These are phyloP conservation scores for Casaregolazyma suthepensis DNA, from an alignment of 1,139 yeast species.

Conservation along the genomic window DNA sequence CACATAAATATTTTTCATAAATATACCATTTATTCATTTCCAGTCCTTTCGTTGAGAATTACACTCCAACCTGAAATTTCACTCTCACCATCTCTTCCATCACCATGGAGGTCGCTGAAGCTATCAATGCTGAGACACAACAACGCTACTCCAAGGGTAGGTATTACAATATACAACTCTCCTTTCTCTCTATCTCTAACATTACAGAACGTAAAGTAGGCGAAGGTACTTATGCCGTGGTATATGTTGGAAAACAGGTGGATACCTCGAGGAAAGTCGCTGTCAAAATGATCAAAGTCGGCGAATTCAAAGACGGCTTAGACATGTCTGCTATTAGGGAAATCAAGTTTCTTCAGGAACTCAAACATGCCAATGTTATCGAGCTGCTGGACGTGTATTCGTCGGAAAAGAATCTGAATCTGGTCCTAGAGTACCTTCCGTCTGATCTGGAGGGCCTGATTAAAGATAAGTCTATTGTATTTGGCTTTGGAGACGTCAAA, in stretches of 20 bases:
- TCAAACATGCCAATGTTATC: conserved; percentile 76
- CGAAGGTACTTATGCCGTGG: conserved; percentile 99
- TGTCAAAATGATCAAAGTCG: conserved; percentile 91
- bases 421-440: conserved; percentile 87
- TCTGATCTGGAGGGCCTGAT: conserved; percentile 87
- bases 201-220: conserved; percentile 74
- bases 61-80: background rate
- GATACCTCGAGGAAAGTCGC: conserved; percentile 65
- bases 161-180: background rate
- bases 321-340: conserved; percentile 98
- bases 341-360: conserved; percentile 85
- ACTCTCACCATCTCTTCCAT: background rate
- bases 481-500: conserved; percentile 83
- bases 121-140: conserved; percentile 19
- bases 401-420: conserved; percentile 61
- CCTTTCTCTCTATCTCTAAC: background rate
- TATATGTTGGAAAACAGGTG: conserved; percentile 60
- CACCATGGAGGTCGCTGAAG: conserved; percentile 14
- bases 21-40: too few species aligned
- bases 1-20: too few species aligned
- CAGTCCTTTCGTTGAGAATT: background rate
- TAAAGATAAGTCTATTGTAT: conserved; percentile 69
- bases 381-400: conserved; percentile 84
- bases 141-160: conserved; percentile 30
- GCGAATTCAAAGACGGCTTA: conserved; percentile 89